Base-by-base conservation (phyloP, 1,284 basidiomycete genomes). In the Cryptococcus depauperatus region DNA sequence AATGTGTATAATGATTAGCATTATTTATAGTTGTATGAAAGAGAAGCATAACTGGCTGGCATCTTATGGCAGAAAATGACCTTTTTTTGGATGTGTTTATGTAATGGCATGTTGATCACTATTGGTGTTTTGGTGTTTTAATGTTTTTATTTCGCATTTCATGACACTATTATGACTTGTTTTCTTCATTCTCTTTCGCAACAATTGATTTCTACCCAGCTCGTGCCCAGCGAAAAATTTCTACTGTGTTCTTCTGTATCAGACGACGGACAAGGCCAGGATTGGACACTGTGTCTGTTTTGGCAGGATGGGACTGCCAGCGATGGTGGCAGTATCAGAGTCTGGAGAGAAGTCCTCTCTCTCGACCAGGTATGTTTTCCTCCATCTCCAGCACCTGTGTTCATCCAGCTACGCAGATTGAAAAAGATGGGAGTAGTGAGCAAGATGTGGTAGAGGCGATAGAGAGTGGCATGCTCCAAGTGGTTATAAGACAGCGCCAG, bases 391-490 rank as follows among this genome's bases (percentile, higher is more conserved):
- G 28, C 13, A 25, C 29, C 10, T 4, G 5, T 8, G 23, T 16
- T 4, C 18, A 35, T 19, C 16, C 27, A 29, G 22, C 21, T 27
- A 32, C n/a, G n/a, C 22, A 30, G 25, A 19, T 40, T 33, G 27
- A 39, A 7, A 7, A 34, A 19, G 11, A 22, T 21, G 14, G 11
- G 16, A 26, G 11, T 8, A 25, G 16, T 14, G 30, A 49, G 25
- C 41, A 28, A 6, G 41, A 47, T n/a, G 26, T 53, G n/a, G 44
- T 28, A 14, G 45, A 50, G 21, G 46, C 52, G 7, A 58, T 61
- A 35, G 21, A 48, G 32, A 44, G 39, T 5, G 59, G 59, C 1
- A 46, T 54, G 22, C 44, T 61, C 13, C 57, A 59, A 45, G 48
- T 58, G 21, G 41, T 54, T 41, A 25, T 43, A 16, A 42, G 41